Base-by-base conservation (phyloP, 1,284 basidiomycete genomes). In the Fistulinella staudtii region DNA sequence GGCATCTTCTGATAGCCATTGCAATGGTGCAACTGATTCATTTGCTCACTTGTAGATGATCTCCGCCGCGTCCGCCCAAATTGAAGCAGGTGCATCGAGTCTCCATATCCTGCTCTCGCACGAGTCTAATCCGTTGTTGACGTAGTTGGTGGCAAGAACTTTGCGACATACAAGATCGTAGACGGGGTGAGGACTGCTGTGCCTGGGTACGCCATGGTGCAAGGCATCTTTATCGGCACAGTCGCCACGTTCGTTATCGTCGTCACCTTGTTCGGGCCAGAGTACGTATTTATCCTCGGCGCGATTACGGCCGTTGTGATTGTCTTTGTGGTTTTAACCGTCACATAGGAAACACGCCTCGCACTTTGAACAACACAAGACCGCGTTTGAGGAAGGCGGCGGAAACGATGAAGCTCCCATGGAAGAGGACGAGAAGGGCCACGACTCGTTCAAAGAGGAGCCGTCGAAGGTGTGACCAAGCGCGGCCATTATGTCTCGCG, bases 181-280 rank as follows among this genome's bases (percentile, higher is more conserved):
- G 48, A 77, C 33, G 82, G 82, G 3, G 57, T 65, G 21, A 43
- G 53, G 0, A 70, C 53, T 8, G 57, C 62, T 38, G 80, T 86
- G 3, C 79, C 89, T 1, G 85, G 95, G 61, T 96, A 94, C 60
- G 93, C 88, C 3, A 84, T 72, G 7, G 77, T 94, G 14, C 87
- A 91, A 68, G 93, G 86, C 36, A 93, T 96, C 61, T 72, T 95
- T 28, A 85, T 97, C 46, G 93, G 85, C n/a, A 72, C 74, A 25
- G 77, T 88, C 20, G 70, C 82, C 8, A 79, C 76, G 0, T 89
- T 82, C 53, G 75, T 86, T 17, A 57, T 90, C 30, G 25, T 88
- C 53, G 69, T 87, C 52, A 85, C 82, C 2, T 66, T 85, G 47
- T 58, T 89, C 45, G 86, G 85, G 8, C 86, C 86, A 2, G 86